Conservation (phyloP, 129 eudicot species). For the Centrapalus pauciflorus region DNA sequence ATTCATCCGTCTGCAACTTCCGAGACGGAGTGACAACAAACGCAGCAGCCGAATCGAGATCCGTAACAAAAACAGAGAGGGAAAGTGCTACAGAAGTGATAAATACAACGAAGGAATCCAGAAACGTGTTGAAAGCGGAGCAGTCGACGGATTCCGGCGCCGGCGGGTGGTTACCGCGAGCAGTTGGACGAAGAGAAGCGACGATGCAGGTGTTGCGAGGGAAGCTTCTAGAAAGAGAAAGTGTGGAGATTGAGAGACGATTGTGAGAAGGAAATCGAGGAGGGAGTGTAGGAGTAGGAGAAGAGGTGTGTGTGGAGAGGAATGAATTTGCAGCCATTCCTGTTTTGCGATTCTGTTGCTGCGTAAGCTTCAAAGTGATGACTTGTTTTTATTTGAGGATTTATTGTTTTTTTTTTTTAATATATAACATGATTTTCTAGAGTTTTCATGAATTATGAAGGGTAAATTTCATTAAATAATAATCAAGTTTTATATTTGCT, state of each 20-base stretch:
- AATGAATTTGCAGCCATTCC: slow-evolving; percentile 44
- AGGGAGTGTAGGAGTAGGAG: slow-evolving; percentile 15
- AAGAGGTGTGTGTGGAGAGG: slow-evolving; percentile 41
- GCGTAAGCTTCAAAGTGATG: neutral
- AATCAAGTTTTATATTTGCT: no score
- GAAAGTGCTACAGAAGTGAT: slow-evolving; percentile 74
- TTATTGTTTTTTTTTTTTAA: neutral
- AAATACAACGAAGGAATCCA: slow-evolving; percentile 47
- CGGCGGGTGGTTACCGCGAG: slow-evolving; percentile 19
- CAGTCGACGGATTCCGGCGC: slow-evolving; percentile 22
- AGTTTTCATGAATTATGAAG: no score
- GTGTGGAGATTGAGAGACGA: slow-evolving; percentile 6
- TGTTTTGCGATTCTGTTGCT: neutral
- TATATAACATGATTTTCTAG: no score
- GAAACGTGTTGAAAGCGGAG: slow-evolving; percentile 21
- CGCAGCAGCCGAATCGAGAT: slow-evolving; percentile 70
- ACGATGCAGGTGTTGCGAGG: slow-evolving; percentile 18
- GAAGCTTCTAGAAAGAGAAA: slow-evolving; percentile 5
- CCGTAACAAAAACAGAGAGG: slow-evolving; percentile 42
- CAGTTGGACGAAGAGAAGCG: slow-evolving; percentile 14
- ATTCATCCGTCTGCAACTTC: slow-evolving; percentile 89
- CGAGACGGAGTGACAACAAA: slow-evolving; percentile 69
- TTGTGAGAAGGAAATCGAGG: slow-evolving; percentile 13
- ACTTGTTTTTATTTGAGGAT: slow-evolving; percentile 13
- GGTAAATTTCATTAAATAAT: no score